Conservation (phyloP, 768 basidiomycete species). For the Goffeauzyma gilvescens region DNA sequence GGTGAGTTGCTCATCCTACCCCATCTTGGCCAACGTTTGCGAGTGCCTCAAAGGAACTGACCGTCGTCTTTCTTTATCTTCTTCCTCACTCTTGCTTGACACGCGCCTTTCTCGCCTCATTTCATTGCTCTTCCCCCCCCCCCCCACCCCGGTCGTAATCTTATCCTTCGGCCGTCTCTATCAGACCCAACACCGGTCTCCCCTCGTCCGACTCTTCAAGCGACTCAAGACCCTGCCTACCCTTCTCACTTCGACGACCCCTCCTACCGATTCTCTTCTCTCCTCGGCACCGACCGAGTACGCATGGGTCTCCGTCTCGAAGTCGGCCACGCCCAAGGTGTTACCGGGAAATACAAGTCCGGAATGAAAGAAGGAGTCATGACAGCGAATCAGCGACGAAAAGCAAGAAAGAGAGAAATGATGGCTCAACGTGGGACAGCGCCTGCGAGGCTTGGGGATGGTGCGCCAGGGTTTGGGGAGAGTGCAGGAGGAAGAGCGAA, state of each 20-base stretch:
- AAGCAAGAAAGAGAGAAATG: too few relatives aligned
- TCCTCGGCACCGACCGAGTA: not conserved
- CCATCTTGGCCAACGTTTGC: too few relatives aligned
- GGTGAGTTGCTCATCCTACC: too few relatives aligned
- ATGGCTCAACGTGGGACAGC: too few relatives aligned
- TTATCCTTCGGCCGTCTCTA: not conserved
- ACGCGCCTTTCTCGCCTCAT: too few relatives aligned
- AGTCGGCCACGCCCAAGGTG: constrained; percentile 2
- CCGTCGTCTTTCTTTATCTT: too few relatives aligned
- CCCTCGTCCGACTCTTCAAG: not conserved
- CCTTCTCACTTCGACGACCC: constrained; percentile 4
- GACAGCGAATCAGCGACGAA: constrained; percentile 5
- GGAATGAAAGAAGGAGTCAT: constrained; percentile 4
- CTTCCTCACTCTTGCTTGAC: too few relatives aligned
- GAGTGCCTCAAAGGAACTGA: not conserved
- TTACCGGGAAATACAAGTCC: constrained; percentile 1
- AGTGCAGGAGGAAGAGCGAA: too few relatives aligned
- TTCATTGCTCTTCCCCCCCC: not conserved
- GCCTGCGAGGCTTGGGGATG: too few relatives aligned
- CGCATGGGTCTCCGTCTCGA: constrained; percentile 1
- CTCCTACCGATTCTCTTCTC: not conserved
- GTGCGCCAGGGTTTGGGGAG: too few relatives aligned
- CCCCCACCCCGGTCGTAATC: not conserved
- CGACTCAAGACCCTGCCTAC: constrained; percentile 1
- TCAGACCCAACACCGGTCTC: constrained; percentile 3